Evolutionary conservation across 768 basidiomycete genomes (phyloP).

Genomic region (Dictyophora rubrovolvata): DNA sequence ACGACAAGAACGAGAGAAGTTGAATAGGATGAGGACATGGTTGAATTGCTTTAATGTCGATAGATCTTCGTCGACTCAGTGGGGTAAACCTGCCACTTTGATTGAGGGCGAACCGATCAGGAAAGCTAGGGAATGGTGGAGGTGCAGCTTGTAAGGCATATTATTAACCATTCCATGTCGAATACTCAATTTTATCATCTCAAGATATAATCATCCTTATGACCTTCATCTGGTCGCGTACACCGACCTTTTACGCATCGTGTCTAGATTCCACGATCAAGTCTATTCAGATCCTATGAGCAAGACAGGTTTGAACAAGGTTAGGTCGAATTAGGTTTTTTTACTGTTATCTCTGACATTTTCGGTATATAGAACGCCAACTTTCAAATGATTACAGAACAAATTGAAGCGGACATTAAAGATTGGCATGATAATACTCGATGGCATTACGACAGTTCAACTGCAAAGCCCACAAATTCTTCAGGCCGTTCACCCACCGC

Average conservation of each 20-base stretch:
- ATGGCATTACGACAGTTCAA: slow-evolving; percentile 1
- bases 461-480: not conserved
- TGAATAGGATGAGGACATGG: slow-evolving; percentile 69
- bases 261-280: slow-evolving; percentile 33
- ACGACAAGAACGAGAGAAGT: slow-evolving; percentile 51
- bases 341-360: not conserved
- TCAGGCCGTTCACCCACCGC: not conserved
- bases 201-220: slow-evolving; percentile 16
- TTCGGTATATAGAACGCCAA: slow-evolving; percentile 40
- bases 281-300: slow-evolving; percentile 51
- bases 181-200: not conserved
- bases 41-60: slow-evolving; percentile 69
- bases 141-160: not conserved
- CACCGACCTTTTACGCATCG: slow-evolving; percentile 39
- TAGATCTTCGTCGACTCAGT: slow-evolving; percentile 63
- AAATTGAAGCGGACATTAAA: not conserved
- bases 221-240: slow-evolving; percentile 36
- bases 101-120: slow-evolving; percentile 45
- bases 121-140: not conserved
- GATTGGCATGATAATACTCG: slow-evolving; percentile 4
- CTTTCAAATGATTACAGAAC: slow-evolving; percentile 49
- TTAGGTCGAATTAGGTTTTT: slow-evolving; percentile 14
- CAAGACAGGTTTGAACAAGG: slow-evolving; percentile 64
- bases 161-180: not conserved
- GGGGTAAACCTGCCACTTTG: slow-evolving; percentile 63